Conservation (phyloP, 768 basidiomycete genomes). For the Termitomyces sp. region DNA sequence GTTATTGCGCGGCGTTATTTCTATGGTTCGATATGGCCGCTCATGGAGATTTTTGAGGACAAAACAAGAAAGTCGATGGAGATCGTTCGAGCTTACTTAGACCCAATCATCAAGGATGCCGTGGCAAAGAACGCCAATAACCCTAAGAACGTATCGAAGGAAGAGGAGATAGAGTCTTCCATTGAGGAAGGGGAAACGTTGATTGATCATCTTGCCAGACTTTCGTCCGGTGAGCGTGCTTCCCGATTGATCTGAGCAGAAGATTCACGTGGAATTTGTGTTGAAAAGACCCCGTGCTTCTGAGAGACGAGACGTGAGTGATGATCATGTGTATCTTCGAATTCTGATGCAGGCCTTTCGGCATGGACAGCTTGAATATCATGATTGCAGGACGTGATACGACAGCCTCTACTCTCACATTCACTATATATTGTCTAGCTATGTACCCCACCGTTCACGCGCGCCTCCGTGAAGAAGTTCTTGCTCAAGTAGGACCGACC, state of each 20-base stretch:
- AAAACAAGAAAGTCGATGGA: slow-evolving; percentile 42
- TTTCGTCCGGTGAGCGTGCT: slow-evolving; percentile 31
- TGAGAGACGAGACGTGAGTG: slow-evolving; percentile 41
- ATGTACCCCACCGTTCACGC: too few relatives aligned
- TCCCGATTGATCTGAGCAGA: neutral
- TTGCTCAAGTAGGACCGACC: slow-evolving; percentile 10
- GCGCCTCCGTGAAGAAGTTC: too few relatives aligned
- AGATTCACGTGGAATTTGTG: neutral
- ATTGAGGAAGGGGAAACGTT: slow-evolving; percentile 40
- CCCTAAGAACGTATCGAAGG: slow-evolving; percentile 7
- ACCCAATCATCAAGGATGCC: slow-evolving; percentile 45
- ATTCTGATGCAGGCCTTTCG: too few relatives aligned
- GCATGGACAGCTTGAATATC: slow-evolving; percentile 34
- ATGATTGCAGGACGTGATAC: too few relatives aligned
- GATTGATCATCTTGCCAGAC: slow-evolving; percentile 48
- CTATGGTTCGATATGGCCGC: slow-evolving; percentile 46
- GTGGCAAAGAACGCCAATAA: slow-evolving; percentile 26
- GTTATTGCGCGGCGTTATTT: slow-evolving; percentile 35
- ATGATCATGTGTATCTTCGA: neutral
- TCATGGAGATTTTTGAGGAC: slow-evolving; percentile 43
- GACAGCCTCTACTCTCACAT: too few relatives aligned
- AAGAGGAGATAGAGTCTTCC: slow-evolving; percentile 23
- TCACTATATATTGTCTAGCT: too few relatives aligned
- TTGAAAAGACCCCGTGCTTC: slow-evolving; percentile 32
- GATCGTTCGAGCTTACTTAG: slow-evolving; percentile 43